Evolutionary conservation across 441 rosid genomes (phyloP).

Genomic region (Erodium trifolium): DNA sequence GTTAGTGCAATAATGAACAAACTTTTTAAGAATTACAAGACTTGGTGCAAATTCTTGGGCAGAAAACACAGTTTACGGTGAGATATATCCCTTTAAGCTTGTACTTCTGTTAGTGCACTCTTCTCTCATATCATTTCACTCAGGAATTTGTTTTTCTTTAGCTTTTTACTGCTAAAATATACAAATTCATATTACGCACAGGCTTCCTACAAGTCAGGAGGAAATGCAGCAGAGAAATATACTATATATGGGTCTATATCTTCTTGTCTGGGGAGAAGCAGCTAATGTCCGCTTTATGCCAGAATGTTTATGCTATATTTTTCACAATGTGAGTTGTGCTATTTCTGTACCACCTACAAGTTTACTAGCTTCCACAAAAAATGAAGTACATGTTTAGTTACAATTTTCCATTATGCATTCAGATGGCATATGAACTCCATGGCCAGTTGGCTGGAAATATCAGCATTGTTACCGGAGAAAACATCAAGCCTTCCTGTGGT

Average conservation of each 20-base stretch:
- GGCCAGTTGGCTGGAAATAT: constrained; percentile 93
- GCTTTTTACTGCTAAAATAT: not conserved
- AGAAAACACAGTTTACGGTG: constrained; percentile 90
- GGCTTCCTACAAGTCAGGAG: constrained; percentile 85
- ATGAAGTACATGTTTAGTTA: not conserved
- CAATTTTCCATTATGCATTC: constrained; percentile 14
- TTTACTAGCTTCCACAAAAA: not conserved
- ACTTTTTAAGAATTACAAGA: constrained; percentile 86
- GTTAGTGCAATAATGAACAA: constrained; percentile 77
- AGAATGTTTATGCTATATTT: constrained; percentile 93
- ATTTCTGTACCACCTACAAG: not conserved
- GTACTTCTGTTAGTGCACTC: not conserved
- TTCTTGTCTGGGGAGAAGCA: constrained; percentile 98
- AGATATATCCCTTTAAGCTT: constrained; percentile 9
- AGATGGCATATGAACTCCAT: constrained; percentile 99
- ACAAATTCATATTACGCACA: constrained; percentile 16
- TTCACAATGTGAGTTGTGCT: constrained; percentile 64
- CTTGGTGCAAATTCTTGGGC: constrained; percentile 93
- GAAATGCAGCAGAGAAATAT: constrained; percentile 92
- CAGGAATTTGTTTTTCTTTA: not conserved
- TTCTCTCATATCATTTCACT: not conserved
- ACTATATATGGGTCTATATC: constrained; percentile 92
- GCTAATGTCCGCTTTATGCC: constrained; percentile 95
- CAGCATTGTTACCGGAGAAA: constrained; percentile 97
- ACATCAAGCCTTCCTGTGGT: constrained; percentile 95